A percentile compares a stretch with the other conserved stretches of the same genome.
phyloP scores from a whole-genome alignment of 805 yeast genomes.

The Teunomyces tritomae region DNA sequence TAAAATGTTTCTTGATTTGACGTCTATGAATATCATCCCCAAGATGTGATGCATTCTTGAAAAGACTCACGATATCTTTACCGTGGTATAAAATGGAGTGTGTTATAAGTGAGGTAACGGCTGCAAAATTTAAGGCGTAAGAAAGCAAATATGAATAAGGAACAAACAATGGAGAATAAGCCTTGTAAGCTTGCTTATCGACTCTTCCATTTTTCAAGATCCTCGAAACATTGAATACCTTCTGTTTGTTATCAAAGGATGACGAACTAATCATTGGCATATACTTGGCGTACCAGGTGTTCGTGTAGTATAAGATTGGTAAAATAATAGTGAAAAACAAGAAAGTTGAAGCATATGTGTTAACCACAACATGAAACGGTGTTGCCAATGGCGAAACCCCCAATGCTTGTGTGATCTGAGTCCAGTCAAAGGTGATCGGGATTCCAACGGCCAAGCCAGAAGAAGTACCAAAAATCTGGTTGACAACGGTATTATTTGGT shows the following conservation, averaged over 20 bases:
- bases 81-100: constrained; percentile 20
- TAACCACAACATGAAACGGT: constrained; percentile 17
- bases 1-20: constrained; percentile 16
- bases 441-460: constrained; percentile 30
- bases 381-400: constrained; percentile 17
- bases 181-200: constrained; percentile 14
- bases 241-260: constrained; percentile 17
- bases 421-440: constrained; percentile 30
- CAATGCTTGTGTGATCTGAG: constrained; percentile 18
- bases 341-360: constrained; percentile 16
- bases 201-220: constrained; percentile 15
- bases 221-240: constrained; percentile 15
- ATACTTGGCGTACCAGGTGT: constrained; percentile 21
- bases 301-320: constrained; percentile 18
- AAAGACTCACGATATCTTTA: constrained; percentile 13
- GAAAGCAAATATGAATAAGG: constrained; percentile 18
- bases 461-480: constrained; percentile 23
- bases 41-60: constrained; percentile 14
- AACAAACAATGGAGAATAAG: constrained; percentile 18
- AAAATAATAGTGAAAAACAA: constrained; percentile 14
- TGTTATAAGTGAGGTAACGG: constrained; percentile 17
- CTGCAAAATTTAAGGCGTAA: constrained; percentile 21
- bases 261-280: constrained; percentile 20
- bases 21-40: constrained; percentile 21
- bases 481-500: constrained; percentile 22